Base-by-base conservation (phyloP, 164 flowering plant genomes). In the Tetracentron sinense region DNA sequence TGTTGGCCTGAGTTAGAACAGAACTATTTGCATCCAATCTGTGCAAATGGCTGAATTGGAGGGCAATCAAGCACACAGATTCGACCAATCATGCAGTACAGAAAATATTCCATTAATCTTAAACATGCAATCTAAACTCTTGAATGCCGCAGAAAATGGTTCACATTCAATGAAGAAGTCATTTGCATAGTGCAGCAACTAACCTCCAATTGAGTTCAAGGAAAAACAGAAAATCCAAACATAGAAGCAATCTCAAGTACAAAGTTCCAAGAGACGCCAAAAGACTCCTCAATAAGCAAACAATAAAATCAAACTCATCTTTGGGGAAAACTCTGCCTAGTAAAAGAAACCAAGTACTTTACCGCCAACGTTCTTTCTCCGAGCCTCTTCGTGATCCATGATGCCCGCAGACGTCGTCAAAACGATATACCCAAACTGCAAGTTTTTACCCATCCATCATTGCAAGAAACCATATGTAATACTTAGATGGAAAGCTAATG, bases 301-400 rank as follows among this genome's bases (percentile, higher is more conserved):
- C 2, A 38, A 10, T 26, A 53, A 26, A 26, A 11, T 6, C n/a
- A 53, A 26, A 16, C 14, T 19, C 33, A 26, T 26, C 56, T 31
- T 12, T n/a, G 15, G 56, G 19, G 3, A 26, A 53, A 27, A 53
- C 56, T 52, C 55, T 38, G 49, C 52, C 35, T 33, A 54, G 49
- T 73, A 73, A 51, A 73, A 73, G 62, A 73, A 69, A 23, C 77
- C 77, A 28, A 74, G 60, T 20, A 74, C 72, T 38, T 74, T 74
- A 25, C 74, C 79, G 62, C 75, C 76, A 55, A 69, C 76, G 17
- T 76, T 72, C 67, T 76, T 76, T 27, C 79, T 72, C 58, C 79
- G 62, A 17, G 79, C 79, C 72, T 72, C 79, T 56, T 76, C 79
- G 33, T 76, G 79, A 48, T 76, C 76, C 79, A 76, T 76, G 66